These are phyloP conservation scores for Huntiella decipiens DNA, from an alignment of 2,329 filamentous ascomycete species.

Conservation along the genomic window DNA sequence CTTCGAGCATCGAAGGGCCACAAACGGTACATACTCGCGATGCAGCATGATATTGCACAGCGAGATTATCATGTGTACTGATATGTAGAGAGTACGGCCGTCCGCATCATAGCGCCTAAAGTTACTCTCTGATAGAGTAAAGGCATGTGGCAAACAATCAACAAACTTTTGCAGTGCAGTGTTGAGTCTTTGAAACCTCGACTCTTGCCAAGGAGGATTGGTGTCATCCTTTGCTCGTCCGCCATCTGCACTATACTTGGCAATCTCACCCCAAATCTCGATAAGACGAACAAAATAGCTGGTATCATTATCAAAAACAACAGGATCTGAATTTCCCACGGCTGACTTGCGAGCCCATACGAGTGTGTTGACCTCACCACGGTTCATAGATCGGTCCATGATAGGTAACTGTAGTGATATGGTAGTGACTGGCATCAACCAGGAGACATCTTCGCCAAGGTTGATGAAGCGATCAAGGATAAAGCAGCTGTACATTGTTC, in stretches of 20 bases:
- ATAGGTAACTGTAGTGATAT: constrained; percentile 2
- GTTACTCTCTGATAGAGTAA: background rate
- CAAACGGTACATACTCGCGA: constrained; percentile 16
- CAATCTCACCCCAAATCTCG: constrained; percentile 39
- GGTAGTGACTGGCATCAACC: constrained; percentile 6
- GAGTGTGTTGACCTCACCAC: constrained; percentile 5
- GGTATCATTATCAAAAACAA: constrained; percentile 27
- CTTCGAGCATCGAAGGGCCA: constrained; percentile 21
- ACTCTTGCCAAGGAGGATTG: constrained; percentile 39
- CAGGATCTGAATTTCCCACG: constrained; percentile 11
- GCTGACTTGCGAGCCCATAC: constrained; percentile 9
- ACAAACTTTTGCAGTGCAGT: constrained; percentile 15
- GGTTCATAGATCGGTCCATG: constrained; percentile 23
- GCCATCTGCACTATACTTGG: constrained; percentile 32
- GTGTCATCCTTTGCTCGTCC: constrained; percentile 30
- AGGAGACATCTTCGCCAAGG: constrained; percentile 32
- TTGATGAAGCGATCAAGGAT: constrained; percentile 52
- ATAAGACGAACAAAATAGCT: constrained; percentile 39
- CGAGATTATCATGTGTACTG: constrained; percentile 31
- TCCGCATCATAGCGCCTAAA: background rate
- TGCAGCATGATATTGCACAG: constrained; percentile 41
- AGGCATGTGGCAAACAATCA: background rate
- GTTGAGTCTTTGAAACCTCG: constrained; percentile 34
- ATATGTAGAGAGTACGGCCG: constrained; percentile 1
- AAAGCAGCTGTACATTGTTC: constrained; percentile 59